phyloP scores from a whole-genome alignment of 495 filamentous ascomycete genomes.

The Echria macrotheca region DNA sequence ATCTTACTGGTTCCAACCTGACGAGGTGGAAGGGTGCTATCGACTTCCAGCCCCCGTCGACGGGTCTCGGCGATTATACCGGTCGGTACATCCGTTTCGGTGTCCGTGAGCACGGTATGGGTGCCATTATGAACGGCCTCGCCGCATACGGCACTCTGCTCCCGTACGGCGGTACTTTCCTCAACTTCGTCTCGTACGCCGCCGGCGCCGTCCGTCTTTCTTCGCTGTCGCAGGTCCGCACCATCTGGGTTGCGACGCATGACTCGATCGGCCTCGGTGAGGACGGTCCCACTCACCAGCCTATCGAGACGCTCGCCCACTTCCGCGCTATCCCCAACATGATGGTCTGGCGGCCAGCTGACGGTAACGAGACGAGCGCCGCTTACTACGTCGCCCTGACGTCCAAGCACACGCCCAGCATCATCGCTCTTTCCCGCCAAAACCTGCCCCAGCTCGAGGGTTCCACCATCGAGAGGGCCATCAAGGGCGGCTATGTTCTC shows the following conservation, averaged over 20 bases:
- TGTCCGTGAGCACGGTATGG: constrained; percentile 97
- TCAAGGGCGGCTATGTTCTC: constrained; percentile 91
- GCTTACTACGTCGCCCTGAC: constrained; percentile 96
- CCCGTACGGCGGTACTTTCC: constrained; percentile 91
- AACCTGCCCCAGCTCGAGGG: constrained; percentile 97
- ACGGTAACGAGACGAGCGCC: constrained; percentile 96
- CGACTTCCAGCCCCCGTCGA: constrained; percentile 92
- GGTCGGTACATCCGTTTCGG: constrained; percentile 96
- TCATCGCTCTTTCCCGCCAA: constrained; percentile 93
- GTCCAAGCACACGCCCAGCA: constrained; percentile 82
- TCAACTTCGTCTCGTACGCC: constrained; percentile 99
- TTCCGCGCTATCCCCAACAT: constrained; percentile 99
- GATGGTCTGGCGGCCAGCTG: constrained; percentile 99
- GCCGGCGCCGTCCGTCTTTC: constrained; percentile 93
- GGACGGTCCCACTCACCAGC: constrained; percentile 98
- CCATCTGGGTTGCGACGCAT: constrained; percentile 97
- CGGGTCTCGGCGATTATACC: constrained; percentile 75
- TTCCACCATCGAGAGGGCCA: constrained; percentile 76
- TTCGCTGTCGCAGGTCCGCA: constrained; percentile 82
- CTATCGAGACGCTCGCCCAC: constrained; percentile 98
- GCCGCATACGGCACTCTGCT: constrained; percentile 93
- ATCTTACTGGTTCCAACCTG: constrained; percentile 97
- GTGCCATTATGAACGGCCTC: constrained; percentile 96
- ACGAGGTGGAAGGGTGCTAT: constrained; percentile 95
- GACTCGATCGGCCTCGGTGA: constrained; percentile 99